Evolutionary conservation across 2,329 filamentous ascomycete genomes (phyloP).

Genomic region (Calonectria naviculata): DNA sequence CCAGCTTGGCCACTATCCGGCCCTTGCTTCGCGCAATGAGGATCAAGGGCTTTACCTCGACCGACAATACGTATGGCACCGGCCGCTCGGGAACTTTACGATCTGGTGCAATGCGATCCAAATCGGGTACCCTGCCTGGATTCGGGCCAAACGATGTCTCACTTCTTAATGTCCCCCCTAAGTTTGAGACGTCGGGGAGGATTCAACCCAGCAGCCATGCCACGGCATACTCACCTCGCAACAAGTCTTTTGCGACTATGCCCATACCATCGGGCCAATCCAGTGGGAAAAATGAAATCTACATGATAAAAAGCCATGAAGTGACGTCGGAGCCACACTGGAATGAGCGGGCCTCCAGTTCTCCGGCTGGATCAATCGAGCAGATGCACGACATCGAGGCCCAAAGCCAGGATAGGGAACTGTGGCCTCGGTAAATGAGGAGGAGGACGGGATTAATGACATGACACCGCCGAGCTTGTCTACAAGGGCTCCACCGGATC

Average conservation of each 20-base stretch:
- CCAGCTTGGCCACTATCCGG: conserved; percentile 65
- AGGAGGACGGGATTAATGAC: conserved; percentile 13
- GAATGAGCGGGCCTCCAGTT: conserved; percentile 34
- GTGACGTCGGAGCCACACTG: conserved; percentile 33
- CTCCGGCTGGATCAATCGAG: conserved; percentile 38
- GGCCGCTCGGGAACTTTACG: conserved; percentile 39
- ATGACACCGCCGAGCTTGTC: conserved; percentile 5
- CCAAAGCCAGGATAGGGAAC: conserved; percentile 42
- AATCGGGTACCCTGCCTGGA: conserved; percentile 31
- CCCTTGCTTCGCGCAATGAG: conserved; percentile 62
- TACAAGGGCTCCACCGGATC: neutral
- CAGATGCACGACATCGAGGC: conserved; percentile 46
- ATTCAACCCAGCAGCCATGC: conserved; percentile 18
- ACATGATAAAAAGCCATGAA: conserved; percentile 48
- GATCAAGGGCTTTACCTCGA: conserved; percentile 59
- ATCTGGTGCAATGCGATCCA: conserved; percentile 36
- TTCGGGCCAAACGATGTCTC: conserved; percentile 51
- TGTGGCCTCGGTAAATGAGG: conserved; percentile 16
- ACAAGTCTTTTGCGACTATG: conserved; percentile 26
- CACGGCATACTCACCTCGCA: conserved; percentile 35
- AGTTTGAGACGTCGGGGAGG: conserved; percentile 19
- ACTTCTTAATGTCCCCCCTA: conserved; percentile 41
- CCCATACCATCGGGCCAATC: conserved; percentile 29
- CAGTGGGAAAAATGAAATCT: conserved; percentile 48
- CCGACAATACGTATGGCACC: conserved; percentile 47